Conservation (phyloP, 148 eudicot species). For the Rhododendron griersonianum region DNA sequence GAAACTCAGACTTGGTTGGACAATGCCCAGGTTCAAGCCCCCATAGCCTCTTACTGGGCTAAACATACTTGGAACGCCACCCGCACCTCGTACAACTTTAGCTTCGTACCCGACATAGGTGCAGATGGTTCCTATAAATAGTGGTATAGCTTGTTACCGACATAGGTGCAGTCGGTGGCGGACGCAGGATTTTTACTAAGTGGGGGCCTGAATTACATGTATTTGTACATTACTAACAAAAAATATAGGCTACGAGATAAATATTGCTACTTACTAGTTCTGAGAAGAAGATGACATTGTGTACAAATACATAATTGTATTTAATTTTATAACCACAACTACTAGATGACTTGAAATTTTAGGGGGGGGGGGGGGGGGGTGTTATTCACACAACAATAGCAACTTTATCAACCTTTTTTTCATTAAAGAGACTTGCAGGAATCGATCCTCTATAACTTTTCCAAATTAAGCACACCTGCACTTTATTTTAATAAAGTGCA, state of each 20-base stretch:
- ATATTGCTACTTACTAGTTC: background rate
- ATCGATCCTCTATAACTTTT: too few relatives aligned
- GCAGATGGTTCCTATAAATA: too few relatives aligned
- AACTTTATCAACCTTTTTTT: too few relatives aligned
- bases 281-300: background rate
- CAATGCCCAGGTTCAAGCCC: background rate
- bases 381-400: background rate
- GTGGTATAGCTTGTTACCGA: too few relatives aligned
- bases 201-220: background rate
- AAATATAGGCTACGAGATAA: background rate
- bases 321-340: background rate
- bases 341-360: background rate
- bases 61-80: too few relatives aligned
- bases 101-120: too few relatives aligned
- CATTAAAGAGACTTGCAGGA: background rate
- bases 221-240: too few relatives aligned
- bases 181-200: too few relatives aligned
- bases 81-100: too few relatives aligned
- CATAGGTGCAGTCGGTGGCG: too few relatives aligned
- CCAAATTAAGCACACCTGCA: background rate
- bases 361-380: too few relatives aligned
- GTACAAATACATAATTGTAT: background rate
- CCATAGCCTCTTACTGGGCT: background rate
- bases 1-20: background rate
- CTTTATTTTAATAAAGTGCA: background rate